A percentile compares a stretch with the other conserved stretches of the same genome.
phyloP scores from a whole-genome alignment of 2,329 filamentous ascomycete genomes.

The Stagonosporopsis rhizophila region DNA sequence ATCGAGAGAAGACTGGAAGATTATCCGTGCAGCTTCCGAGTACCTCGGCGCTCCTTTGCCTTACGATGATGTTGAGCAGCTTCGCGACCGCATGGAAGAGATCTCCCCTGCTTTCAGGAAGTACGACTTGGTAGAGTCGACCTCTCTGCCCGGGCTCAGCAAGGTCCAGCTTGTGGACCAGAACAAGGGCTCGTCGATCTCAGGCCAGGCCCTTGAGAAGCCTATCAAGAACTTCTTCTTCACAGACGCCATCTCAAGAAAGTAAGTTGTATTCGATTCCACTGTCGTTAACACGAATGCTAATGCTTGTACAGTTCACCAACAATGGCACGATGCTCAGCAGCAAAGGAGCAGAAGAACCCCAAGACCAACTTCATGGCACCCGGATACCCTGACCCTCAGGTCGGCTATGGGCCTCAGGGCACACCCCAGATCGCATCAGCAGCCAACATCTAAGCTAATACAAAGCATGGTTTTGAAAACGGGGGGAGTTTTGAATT shows the following conservation, averaged over 20 bases:
- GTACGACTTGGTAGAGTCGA: conserved; percentile 90
- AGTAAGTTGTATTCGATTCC: conserved; percentile 62
- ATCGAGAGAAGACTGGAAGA: conserved; percentile 97
- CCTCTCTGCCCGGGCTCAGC: conserved; percentile 74
- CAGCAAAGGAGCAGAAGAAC: conserved; percentile 75
- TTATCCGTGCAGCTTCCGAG: conserved; percentile 89
- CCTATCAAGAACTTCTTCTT: conserved; percentile 97
- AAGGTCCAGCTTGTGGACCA: conserved; percentile 96
- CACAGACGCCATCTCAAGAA: conserved; percentile 95
- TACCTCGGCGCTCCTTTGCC: conserved; percentile 86
- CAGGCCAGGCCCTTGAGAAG: conserved; percentile 77
- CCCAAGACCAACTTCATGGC: conserved; percentile 60
- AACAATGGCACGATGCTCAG: conserved; percentile 97
- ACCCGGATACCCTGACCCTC: conserved; percentile 53
- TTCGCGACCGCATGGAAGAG: conserved; percentile 93
- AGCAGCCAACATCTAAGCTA: conserved; percentile 34
- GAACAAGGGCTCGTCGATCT: conserved; percentile 85
- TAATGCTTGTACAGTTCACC: conserved; percentile 72
- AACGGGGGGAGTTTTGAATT: conserved; percentile 29
- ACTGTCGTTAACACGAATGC: background rate
- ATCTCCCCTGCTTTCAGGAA: conserved; percentile 88
- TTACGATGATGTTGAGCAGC: conserved; percentile 88
- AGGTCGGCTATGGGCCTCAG: conserved; percentile 51
- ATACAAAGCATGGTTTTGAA: conserved; percentile 21
- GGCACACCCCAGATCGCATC: conserved; percentile 27